Percentiles rank a stretch among this genome's conserved stretches.
phyloP scores from a whole-genome alignment of 805 yeast species.

The Wickerhamiella shivajii region DNA sequence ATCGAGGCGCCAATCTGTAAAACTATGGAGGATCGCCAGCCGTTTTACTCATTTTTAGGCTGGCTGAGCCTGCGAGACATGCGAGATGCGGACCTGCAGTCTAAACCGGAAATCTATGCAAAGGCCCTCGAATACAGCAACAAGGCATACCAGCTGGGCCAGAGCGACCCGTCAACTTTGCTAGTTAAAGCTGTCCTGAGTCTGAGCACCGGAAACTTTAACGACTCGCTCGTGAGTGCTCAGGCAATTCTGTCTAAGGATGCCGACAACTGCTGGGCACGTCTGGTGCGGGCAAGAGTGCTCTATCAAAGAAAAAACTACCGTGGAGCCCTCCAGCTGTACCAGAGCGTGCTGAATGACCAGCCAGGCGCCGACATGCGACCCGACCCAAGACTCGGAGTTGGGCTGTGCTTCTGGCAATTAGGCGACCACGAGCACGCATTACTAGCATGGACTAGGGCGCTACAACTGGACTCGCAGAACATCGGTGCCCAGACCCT shows the following conservation, averaged over 20 bases:
- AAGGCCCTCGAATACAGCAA: slow-evolving; percentile 34
- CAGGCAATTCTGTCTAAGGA: slow-evolving; percentile 43
- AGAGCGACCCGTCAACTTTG: slow-evolving; percentile 34
- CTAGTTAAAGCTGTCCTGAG: slow-evolving; percentile 56
- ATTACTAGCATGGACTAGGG: slow-evolving; percentile 64
- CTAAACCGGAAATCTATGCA: slow-evolving; percentile 19
- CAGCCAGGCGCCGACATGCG: slow-evolving; percentile 44
- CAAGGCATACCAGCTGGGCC: slow-evolving; percentile 34
- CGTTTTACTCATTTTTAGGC: slow-evolving; percentile 46
- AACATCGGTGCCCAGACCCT: slow-evolving; percentile 44
- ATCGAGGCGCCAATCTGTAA: slow-evolving; percentile 24
- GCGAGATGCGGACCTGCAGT: slow-evolving; percentile 21
- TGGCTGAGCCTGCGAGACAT: slow-evolving; percentile 43
- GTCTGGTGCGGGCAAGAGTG: slow-evolving; percentile 73
- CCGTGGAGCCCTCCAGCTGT: slow-evolving; percentile 57
- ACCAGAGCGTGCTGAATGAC: slow-evolving; percentile 65
- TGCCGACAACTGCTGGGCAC: slow-evolving; percentile 55
- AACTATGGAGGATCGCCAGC: slow-evolving; percentile 31
- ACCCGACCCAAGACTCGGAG: slow-evolving; percentile 90
- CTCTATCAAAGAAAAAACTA: slow-evolving; percentile 60
- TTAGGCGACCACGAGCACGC: slow-evolving; percentile 71
- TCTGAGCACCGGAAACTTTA: slow-evolving; percentile 45
- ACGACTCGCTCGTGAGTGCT: slow-evolving; percentile 54
- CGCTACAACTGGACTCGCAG: slow-evolving; percentile 48
- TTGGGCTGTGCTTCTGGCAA: slow-evolving; percentile 89